Evolutionary conservation across 2,329 filamentous ascomycete genomes (phyloP), one percentile per base, ranked within the genome.

Genomic region (Colletotrichum camelliae): DNA sequence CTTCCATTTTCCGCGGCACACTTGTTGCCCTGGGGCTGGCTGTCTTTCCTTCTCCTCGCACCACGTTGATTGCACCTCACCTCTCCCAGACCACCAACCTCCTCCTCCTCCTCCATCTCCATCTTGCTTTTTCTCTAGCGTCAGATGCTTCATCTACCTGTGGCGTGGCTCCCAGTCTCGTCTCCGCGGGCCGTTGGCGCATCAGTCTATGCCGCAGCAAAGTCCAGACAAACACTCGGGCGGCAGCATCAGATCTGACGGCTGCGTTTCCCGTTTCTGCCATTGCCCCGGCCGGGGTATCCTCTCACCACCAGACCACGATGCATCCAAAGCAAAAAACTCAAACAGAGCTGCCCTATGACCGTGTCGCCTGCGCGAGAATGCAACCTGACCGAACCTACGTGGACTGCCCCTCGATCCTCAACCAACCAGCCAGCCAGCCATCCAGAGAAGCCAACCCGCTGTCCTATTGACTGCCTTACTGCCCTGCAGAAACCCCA

Each of bases 221-320:
- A 48, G 43, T 66, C 52, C 70, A 73, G 60, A 48, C 72, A 48
- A 57, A 39, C 29, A 27, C 21, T 67, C 35, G 27, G 18, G 31
- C 27, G 7, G 31, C 29, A 21, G 67, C 67, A 29, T 57, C 72
- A 72, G 55, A 31, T 62, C 57, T 70, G 39, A 33, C 69, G 73
- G 55, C 10, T 62, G 18, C 37, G 68, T 62, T 70, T 72, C 62
- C 67, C 24, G 7, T 35, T 75, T 72, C 64, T 75, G 69, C 43
- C 7, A 57, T 31, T 39, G 62, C 55, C 18, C 72, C 69, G 73
- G 69, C 69, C 37, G 65, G 73, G 73, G 57, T 72, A 75, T 58
- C 69, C 73, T 67, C 55, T 24, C 58, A 48, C 21, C 39, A 43
- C 12, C 61, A 21, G 35, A 21, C 33, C 21, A 58, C 29, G 43